phyloP scores from a whole-genome alignment of 371 early-diverging fungal genomes.

The Coemansia sp. region DNA sequence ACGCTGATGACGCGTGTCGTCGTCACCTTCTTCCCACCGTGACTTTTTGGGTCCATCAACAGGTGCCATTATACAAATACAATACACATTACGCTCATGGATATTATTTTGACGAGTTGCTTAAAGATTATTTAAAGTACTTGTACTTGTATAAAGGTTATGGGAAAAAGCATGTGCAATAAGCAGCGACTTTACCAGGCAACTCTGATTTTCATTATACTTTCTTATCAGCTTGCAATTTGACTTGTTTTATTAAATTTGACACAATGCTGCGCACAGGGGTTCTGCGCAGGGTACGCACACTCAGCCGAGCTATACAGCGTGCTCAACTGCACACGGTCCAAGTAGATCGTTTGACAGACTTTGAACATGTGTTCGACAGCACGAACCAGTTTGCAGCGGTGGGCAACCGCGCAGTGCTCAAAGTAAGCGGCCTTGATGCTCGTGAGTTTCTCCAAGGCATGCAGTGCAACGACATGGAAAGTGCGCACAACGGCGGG shows the following conservation, averaged over 20 bases:
- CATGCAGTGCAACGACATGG: slow-evolving; percentile 86
- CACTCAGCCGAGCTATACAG: background rate
- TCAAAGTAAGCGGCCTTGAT: slow-evolving; percentile 74
- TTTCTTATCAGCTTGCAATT: background rate
- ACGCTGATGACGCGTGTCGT: background rate
- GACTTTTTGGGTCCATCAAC: background rate
- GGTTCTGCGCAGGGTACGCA: background rate
- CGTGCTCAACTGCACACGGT: background rate
- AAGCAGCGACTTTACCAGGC: background rate
- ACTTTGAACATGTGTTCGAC: slow-evolving; percentile 27
- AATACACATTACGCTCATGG: background rate
- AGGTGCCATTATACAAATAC: background rate
- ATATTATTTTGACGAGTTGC: background rate
- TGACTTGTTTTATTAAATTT: background rate
- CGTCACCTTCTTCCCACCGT: slow-evolving; percentile 13
- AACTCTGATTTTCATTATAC: background rate
- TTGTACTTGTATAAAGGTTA: background rate
- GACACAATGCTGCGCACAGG: background rate
- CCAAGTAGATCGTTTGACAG: slow-evolving; percentile 10
- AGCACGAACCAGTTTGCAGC: slow-evolving; percentile 32
- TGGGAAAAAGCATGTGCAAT: background rate
- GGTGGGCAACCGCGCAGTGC: slow-evolving; percentile 65
- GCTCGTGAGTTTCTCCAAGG: slow-evolving; percentile 84
- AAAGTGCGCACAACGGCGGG: slow-evolving; percentile 72
- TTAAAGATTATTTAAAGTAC: background rate